Evolutionary conservation across 139 green algal genomes (phyloP), one percentile per base, ranked within the genome.

Genomic region (Zygnema circumcarinatum): DNA sequence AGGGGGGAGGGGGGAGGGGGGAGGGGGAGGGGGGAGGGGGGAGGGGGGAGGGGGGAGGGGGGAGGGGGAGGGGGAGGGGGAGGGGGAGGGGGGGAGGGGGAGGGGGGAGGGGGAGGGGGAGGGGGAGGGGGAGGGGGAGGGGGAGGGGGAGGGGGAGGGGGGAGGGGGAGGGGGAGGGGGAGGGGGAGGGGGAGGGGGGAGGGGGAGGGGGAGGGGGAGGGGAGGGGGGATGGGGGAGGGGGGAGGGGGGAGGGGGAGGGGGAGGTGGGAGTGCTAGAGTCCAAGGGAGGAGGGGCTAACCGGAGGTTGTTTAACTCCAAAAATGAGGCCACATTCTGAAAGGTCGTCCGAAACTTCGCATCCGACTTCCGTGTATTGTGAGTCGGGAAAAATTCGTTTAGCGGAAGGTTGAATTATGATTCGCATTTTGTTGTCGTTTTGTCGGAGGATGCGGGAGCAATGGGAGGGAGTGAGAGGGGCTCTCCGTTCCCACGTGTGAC

Each of bases 291-390:
- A 79, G 22, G 36, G 29, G 47, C 80, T 76, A 40, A 89, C 83
- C 83, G 31, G 83, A 0, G 84, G 74, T 35, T 89, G 84, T 38
- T 89, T 89, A 21, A 89, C 84, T 21, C 74, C 84, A 7, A 89
- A 29, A 32, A 89, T 89, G 29, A 78, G 47, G 2, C 84, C 84
- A 33, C 84, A 89, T 29, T 67, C 36, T 25, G 74, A 85, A 2
- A 89, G 42, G 32, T 89, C 75, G 1, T 89, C 84, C 2, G 74
- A 86, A 29, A 89, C 1, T 22, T 86, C 74, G 74, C 84, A 89
- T 11, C 84, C 84, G 11, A 39, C 84, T 11, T 89, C 84, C 33
- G 74, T 25, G 29, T 87, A 87, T 33, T 87, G 81, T 2, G 22
- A 35, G 20, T 89, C 84, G 36, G 74, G 11, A 68, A 76, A 56